Evolutionary conservation across 805 yeast genomes (phyloP).

Genomic region (Ogataea thermomethanolica): DNA sequence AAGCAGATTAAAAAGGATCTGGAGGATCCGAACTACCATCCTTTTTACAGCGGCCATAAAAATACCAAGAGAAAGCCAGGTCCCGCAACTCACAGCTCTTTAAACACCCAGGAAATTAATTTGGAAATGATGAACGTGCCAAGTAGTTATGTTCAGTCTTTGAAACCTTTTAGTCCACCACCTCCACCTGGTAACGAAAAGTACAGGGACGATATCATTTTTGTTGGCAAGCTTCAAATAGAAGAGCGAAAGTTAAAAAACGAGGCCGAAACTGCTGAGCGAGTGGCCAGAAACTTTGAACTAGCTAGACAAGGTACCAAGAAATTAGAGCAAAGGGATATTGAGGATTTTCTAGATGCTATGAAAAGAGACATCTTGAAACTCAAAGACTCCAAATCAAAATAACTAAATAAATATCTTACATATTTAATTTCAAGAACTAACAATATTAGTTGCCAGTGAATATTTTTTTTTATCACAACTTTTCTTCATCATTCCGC

Average conservation of each 20-base stretch:
- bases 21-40: conserved; percentile 24
- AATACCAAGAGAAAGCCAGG: conserved; percentile 28
- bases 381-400: not conserved
- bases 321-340: conserved; percentile 25
- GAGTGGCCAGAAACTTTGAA: conserved; percentile 19
- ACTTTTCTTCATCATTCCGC: conserved; percentile 5
- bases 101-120: conserved; percentile 34
- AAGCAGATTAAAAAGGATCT: conserved; percentile 22
- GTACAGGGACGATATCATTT: conserved; percentile 32
- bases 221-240: conserved; percentile 30
- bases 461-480: conserved; percentile 1
- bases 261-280: conserved; percentile 15
- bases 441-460: not conserved
- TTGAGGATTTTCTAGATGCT: conserved; percentile 30
- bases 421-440: not conserved
- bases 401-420: not conserved
- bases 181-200: conserved; percentile 31
- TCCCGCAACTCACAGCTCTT: conserved; percentile 30
- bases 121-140: conserved; percentile 34
- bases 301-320: conserved; percentile 26
- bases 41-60: conserved; percentile 26
- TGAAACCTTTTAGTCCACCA: conserved; percentile 19
- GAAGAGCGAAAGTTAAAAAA: conserved; percentile 25
- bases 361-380: conserved; percentile 5
- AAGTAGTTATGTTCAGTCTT: conserved; percentile 24